Conservation (phyloP, 306 rosid species). For the Medicago lupulina region DNA sequence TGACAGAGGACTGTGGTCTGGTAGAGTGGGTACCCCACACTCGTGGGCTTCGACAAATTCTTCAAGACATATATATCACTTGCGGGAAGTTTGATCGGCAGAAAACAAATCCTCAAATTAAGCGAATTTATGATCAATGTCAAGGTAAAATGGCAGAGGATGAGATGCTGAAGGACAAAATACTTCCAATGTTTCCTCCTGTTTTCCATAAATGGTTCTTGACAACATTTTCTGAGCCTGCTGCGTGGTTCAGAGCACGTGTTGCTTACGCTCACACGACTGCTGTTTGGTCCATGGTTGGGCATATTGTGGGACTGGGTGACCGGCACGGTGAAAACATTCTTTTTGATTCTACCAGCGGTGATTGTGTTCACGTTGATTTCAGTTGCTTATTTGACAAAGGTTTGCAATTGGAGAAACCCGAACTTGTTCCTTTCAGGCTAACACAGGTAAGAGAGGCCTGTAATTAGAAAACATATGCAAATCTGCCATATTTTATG, state of each 20-base stretch:
- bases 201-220: conserved; percentile 94
- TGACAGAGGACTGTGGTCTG: conserved; percentile 99
- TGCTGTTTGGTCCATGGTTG: conserved; percentile 99
- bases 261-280: conserved; percentile 95
- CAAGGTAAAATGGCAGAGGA: conserved; percentile 88
- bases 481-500: conserved; percentile 8
- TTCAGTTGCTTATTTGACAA: conserved; percentile 98
- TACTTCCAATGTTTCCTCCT: conserved; percentile 98
- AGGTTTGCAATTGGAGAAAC: conserved; percentile 97
- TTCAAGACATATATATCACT: conserved; percentile 83
- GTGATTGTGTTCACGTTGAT: conserved; percentile 98
- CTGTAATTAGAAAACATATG: conserved; percentile 29
- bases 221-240: conserved; percentile 94
- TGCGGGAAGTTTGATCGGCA: conserved; percentile 87
- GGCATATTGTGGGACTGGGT: conserved; percentile 97
- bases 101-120: conserved; percentile 87
- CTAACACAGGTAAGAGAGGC: conserved; percentile 82
- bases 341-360: conserved; percentile 93
- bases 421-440: conserved; percentile 97
- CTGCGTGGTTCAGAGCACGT: conserved; percentile 98
- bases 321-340: conserved; percentile 97
- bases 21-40: conserved; percentile 98
- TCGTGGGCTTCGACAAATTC: conserved; percentile 89
- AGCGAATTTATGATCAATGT: conserved; percentile 87
- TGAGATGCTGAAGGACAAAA: conserved; percentile 76